Evolutionary conservation across 1,139 yeast genomes (phyloP), one percentile per base, ranked within the genome.

Genomic region (Kodamaea derodonti): DNA sequence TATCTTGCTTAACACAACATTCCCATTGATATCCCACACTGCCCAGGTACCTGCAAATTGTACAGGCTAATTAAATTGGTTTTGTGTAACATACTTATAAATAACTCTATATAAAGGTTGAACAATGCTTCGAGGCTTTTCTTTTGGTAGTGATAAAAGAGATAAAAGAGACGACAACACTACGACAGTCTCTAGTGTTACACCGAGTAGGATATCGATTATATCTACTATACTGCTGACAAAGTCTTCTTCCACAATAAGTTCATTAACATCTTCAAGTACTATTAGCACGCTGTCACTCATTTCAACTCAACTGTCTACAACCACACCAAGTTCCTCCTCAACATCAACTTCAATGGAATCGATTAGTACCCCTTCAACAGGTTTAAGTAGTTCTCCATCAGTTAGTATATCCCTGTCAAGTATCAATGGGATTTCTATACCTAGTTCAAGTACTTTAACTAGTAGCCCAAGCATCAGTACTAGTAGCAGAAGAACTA

Each of bases 241-340:
- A n/a, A n/a, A n/a, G n/a, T n/a, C n/a, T n/a, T n/a, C n/a, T n/a
- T 20, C 29, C 12, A 14, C 29, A 6, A 26, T 26, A 10, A 26
- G 10, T 14, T 13, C 29, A 9, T 10, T 26, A 28, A n/a, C n/a
- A n/a, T n/a, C n/a, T n/a, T 27, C 34, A 11, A 30, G 28, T 14
- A 16, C 26, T 18, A 9, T 14, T 4, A 13, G 23, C 28, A 16
- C 25, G 12, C 25, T 25, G 8, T 29, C 33, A 10, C 8, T 31
- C 3, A 13, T 29, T 14, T 27, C 34, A 31, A 23, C 29, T 3
- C 20, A 10, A 12, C 1, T 14, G 14, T 13, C 37, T 20, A 20
- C 18, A 14, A 28, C 37, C 7, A 23, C 30, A 20, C 29, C 36
- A 22, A 31, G 26, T 24, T 24, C 30, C 8, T 12, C 24, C 14